Base-by-base conservation (phyloP, 345 rosid species). In the Pistacia integerrima region DNA sequence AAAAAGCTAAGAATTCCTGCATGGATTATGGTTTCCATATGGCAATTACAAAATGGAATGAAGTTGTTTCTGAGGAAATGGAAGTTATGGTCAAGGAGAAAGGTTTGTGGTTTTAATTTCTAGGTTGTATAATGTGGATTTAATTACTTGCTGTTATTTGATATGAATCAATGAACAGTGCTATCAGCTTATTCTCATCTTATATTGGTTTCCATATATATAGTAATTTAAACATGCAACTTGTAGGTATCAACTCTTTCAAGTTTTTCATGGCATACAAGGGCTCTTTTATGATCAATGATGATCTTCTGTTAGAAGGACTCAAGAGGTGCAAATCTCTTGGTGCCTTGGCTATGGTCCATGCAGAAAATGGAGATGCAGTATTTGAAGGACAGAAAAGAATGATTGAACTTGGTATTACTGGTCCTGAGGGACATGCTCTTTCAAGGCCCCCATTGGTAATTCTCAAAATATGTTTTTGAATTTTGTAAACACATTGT, bases 281-380 rank as follows among this genome's bases (percentile, higher is more conserved):
- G 84, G 98, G 97, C 25, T 55, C 89, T 10, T 78, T 93, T 38
- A 93, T 96, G 99, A 72, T 95, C 77, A 88, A 73, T 56, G 99
- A 95, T 56, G 99, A 91, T 74, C 94, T 96, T 72, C 88, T 96
- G 56, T 61, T 96, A 65, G 88, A 91, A 81, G 99, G 98, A 60
- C 80, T 96, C 17, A 86, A 91, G 87, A 85, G 78, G 80, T 96
- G 99, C 79, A 96, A 94, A 84, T 88, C 97, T 67, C 94, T 96
- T 20, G 99, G 99, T 75, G 99, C 98, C 79, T 78, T 96, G 83
- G 92, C 98, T 16, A 96, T 96, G 99, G 99, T 96, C 81, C 99
- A 96, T 83, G 98, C 98, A 70, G 99, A 96, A 90, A 93, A 96
- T 82, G 98, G 99, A 66, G 98, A 96, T 87, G 99, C 95, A 51